Evolutionary conservation across 208 protist species (phyloP), one percentile per base, ranked within the genome.

Genomic region (Naegleria lovaniensis): DNA sequence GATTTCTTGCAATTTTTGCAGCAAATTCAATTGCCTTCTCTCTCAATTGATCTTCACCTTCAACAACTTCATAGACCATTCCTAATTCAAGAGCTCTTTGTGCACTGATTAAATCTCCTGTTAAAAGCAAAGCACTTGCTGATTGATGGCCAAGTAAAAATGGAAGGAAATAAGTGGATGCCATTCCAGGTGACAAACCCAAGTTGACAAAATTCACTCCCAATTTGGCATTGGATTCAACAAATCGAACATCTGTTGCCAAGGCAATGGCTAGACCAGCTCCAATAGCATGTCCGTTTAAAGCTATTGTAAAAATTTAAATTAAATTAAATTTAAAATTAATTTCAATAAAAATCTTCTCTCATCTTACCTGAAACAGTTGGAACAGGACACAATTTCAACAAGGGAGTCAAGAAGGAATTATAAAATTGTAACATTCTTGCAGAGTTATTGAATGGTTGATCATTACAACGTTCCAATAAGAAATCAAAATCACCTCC

Each of bases 401-500:
- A 85, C 19, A 85, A 43, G 19, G n/a, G n/a, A 6, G n/a, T 43
- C n/a, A 43, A 43, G 13, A 43, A 43, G 7, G 36, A 40, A 40
- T 88, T 84, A 83, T 92, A 92, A 84, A 92, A 92, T 36, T 84
- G 19, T 19, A 92, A n/a, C 91, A 92, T 93, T 40, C 25, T 79
- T 79, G 22, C 11, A n/a, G 41, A 29, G 48, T 92, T 92, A 33
- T 33, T 36, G 29, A 19, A 39, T 41, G 55, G 91, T 33, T 90
- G 87, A 33, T 87, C 40, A 52, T 86, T 89, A 5, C 89, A 85
- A 76, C 94, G 58, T 6, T 94, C 92, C 25, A 85, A 52, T 19
- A 96, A 89, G 48, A 96, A 96, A 33, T 93, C 41, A 39, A 96
- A 90, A 85, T 96, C 95, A 25, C 95, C 95, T 36, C 95, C 94